Percentiles rank a stretch among this genome's conserved stretches.
These are phyloP conservation scores for Mortierella sp. DNA, from an alignment of 371 early-diverging fungal species.

Conservation along the genomic window DNA sequence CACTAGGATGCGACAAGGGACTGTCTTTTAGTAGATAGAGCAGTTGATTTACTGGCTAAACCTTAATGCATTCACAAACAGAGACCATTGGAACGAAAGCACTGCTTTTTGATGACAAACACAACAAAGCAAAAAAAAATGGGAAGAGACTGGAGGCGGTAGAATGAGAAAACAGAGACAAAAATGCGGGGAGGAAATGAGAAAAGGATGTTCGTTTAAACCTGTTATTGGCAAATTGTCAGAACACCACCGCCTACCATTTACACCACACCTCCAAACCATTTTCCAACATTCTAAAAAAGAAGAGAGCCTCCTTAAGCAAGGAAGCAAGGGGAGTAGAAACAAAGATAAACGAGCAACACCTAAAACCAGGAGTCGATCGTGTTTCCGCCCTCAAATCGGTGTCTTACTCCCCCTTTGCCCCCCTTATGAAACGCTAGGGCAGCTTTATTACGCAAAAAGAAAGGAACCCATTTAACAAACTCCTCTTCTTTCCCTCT, in stretches of 20 bases:
- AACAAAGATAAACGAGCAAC: background rate
- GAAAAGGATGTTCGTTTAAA: background rate
- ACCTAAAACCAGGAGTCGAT: background rate
- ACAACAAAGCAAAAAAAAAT: background rate
- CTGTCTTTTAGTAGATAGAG: no score
- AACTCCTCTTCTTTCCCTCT: background rate
- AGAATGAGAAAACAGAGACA: background rate
- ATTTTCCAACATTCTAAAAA: no score
- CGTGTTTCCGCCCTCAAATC: background rate
- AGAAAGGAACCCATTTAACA: background rate
- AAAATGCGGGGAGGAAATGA: background rate
- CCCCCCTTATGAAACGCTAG: background rate
- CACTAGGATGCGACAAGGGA: no score
- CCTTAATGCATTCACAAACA: background rate
- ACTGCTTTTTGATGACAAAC: background rate
- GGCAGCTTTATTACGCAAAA: background rate
- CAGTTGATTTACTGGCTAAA: no score
- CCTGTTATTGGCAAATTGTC: background rate
- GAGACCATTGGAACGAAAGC: background rate
- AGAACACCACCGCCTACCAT: background rate
- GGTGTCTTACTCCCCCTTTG: no score
- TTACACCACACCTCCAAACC: background rate
- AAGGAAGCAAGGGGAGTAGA: background rate
- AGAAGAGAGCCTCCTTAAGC: background rate
- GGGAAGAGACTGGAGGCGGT: no score